Conservation (phyloP, 805 yeast genomes). For the Komagataella kurtzmanii region DNA sequence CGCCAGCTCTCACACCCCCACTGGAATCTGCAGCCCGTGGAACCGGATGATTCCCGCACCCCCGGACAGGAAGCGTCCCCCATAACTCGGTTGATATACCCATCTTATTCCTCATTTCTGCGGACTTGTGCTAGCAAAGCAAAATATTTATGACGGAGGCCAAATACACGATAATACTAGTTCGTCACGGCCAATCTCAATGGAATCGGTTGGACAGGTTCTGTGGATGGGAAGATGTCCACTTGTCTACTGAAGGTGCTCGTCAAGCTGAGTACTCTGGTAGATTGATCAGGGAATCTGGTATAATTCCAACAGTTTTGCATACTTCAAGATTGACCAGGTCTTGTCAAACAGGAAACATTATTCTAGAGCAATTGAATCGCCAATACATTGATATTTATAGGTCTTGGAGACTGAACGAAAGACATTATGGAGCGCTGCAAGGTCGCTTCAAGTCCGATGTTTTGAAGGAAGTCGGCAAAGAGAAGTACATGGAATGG, state of each 20-base stretch:
- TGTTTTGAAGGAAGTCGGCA: constrained; percentile 51
- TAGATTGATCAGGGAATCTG: constrained; percentile 34
- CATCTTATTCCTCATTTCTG: background rate
- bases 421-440: constrained; percentile 73
- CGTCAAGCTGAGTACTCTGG: constrained; percentile 60
- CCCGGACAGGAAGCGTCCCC: background rate
- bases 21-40: background rate
- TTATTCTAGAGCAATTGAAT: constrained; percentile 44
- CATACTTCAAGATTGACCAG: constrained; percentile 63
- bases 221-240: constrained; percentile 81
- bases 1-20: background rate
- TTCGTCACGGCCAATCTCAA: constrained; percentile 77
- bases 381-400: constrained; percentile 33
- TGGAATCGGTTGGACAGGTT: constrained; percentile 66
- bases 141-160: constrained; percentile 2
- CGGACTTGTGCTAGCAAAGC: background rate
- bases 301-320: constrained; percentile 39
- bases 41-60: background rate
- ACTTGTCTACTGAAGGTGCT: constrained; percentile 52
- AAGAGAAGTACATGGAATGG: constrained; percentile 63
- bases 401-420: constrained; percentile 72
- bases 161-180: constrained; percentile 27
- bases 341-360: constrained; percentile 62
- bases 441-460: constrained; percentile 69
- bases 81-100: background rate